These are phyloP conservation scores for Kwoniella pini DNA, from an alignment of 768 basidiomycete genomes.

Conservation along the genomic window DNA sequence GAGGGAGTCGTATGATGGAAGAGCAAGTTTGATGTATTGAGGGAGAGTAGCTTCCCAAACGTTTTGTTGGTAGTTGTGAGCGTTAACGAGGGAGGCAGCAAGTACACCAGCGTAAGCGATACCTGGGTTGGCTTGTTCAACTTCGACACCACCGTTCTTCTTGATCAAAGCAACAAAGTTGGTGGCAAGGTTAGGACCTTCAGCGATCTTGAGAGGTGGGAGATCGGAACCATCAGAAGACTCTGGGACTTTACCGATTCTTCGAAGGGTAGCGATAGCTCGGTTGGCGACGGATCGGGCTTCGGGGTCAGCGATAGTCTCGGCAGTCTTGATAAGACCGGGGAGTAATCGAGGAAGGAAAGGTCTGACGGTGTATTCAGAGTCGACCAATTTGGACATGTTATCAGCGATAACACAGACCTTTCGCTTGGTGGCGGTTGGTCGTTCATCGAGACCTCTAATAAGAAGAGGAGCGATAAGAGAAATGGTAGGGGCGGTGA, in stretches of 20 bases:
- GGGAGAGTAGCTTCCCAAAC: conserved; percentile 78
- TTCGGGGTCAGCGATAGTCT: conserved; percentile 94
- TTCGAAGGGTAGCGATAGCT: conserved; percentile 92
- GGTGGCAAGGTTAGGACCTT: conserved; percentile 66
- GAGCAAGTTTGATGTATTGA: conserved; percentile 70
- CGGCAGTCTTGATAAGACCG: conserved; percentile 92
- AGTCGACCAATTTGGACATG: conserved; percentile 98
- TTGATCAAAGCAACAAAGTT: conserved; percentile 77
- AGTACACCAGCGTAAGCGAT: conserved; percentile 73
- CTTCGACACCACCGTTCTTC: conserved; percentile 68
- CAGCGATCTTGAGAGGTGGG: conserved; percentile 76
- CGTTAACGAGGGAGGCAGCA: conserved; percentile 81
- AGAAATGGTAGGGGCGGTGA: conserved; percentile 93
- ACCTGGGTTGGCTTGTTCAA: conserved; percentile 62
- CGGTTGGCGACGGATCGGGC: conserved; percentile 87
- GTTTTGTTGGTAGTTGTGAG: conserved; percentile 86
- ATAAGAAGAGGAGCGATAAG: conserved; percentile 95
- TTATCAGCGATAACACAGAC: conserved; percentile 97
- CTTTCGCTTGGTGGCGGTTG: conserved; percentile 94
- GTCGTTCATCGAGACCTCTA: conserved; percentile 90
- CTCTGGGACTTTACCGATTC: conserved; percentile 86
- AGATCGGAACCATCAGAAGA: conserved; percentile 85
- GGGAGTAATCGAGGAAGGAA: conserved; percentile 96
- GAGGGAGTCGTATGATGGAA: conserved; percentile 66
- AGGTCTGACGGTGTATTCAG: conserved; percentile 88